phyloP scores from a whole-genome alignment of 805 yeast species.

The Saccharomyces jurei region DNA sequence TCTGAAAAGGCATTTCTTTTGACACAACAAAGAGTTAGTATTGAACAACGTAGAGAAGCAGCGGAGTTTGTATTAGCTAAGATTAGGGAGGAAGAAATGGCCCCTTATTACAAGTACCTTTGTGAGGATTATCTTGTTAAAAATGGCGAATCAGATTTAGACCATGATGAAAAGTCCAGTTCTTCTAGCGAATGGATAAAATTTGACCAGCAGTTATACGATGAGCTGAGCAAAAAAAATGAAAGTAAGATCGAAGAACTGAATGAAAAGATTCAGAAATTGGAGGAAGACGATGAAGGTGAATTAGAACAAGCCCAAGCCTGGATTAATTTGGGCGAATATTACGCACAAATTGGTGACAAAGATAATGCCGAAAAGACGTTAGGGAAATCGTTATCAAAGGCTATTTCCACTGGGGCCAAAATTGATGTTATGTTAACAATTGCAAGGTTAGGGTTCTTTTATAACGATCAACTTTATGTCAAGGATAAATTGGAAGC shows the following conservation, averaged over 20 bases:
- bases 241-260: conserved; percentile 43
- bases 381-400: conserved; percentile 62
- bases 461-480: conserved; percentile 67
- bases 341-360: conserved; percentile 80
- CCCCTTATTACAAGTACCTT: conserved; percentile 73
- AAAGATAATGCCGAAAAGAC: conserved; percentile 58
- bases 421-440: conserved; percentile 83
- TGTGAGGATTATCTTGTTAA: conserved; percentile 34
- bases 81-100: conserved; percentile 58
- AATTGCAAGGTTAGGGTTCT: conserved; percentile 80
- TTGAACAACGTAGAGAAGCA: conserved; percentile 35
- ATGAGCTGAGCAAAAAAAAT: conserved; percentile 45
- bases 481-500: conserved; percentile 68
- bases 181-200: conserved; percentile 29
- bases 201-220: conserved; percentile 56
- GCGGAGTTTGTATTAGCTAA: conserved; percentile 41
- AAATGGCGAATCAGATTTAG: background rate
- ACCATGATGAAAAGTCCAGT: conserved; percentile 9
- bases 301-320: conserved; percentile 73
- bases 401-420: conserved; percentile 79
- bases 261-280: conserved; percentile 37
- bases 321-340: conserved; percentile 78
- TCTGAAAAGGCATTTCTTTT: conserved; percentile 74
- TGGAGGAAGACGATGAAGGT: conserved; percentile 65
- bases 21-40: conserved; percentile 32